Percentiles rank a stretch among this genome's conserved stretches.
phyloP scores from a whole-genome alignment of 1,139 yeast species.

The Ogataea hybrid region DNA sequence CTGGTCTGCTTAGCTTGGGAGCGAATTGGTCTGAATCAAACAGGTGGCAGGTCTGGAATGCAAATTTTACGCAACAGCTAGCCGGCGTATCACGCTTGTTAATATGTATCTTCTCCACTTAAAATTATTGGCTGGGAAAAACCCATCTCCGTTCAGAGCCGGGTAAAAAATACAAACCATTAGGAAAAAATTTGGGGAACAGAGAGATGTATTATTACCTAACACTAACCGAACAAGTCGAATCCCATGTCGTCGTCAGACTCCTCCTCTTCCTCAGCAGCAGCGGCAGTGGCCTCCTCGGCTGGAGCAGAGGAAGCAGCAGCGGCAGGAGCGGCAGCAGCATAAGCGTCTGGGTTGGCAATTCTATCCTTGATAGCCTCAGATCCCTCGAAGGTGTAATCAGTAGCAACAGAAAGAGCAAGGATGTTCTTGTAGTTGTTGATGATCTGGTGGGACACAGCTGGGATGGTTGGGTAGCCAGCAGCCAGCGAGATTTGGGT shows the following conservation, averaged over 20 bases:
- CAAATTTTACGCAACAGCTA: background rate
- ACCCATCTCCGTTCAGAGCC: background rate
- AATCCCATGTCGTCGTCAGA: constrained; percentile 86
- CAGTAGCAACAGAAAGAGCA: constrained; percentile 98
- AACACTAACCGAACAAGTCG: constrained; percentile 93
- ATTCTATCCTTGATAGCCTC: constrained; percentile 99
- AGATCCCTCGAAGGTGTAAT: constrained; percentile 98
- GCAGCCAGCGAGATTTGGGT: constrained; percentile 96
- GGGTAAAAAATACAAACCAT: constrained; percentile 1
- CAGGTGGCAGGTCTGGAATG: background rate
- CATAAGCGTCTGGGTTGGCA: constrained; percentile 99
- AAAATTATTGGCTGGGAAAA: constrained; percentile 5
- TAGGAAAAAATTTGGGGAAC: background rate
- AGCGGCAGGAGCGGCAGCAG: constrained; percentile 92
- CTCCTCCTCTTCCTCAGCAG: constrained; percentile 75
- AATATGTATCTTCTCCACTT: constrained; percentile 9
- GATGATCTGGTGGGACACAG: constrained; percentile 98
- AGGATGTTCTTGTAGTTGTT: constrained; percentile 99
- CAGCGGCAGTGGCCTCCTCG: constrained; percentile 70
- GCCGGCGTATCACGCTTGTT: constrained; percentile 1
- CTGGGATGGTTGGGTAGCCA: constrained; percentile 99
- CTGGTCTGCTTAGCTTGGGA: background rate
- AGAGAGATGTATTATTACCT: background rate
- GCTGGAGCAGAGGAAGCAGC: constrained; percentile 62
- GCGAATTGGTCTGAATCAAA: background rate